Percentiles rank a stretch among this genome's conserved stretches.
phyloP scores from a whole-genome alignment of 345 rosid genomes.

The Clarkia xantiana region DNA sequence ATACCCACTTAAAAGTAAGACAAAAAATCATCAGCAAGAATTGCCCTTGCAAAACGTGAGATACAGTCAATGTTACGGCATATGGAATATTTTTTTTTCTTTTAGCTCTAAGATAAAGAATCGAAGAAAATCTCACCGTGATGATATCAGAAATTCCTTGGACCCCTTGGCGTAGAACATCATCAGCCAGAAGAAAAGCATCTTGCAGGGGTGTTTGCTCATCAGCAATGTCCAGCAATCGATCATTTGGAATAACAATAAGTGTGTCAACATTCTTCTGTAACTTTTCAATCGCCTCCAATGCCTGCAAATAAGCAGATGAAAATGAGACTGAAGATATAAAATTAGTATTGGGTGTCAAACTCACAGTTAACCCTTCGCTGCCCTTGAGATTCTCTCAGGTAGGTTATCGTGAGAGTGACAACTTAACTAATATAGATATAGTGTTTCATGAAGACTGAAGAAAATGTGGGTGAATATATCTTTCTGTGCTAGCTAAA shows the following conservation, averaged over 20 bases:
- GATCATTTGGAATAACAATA: constrained; percentile 93
- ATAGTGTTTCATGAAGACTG: no score
- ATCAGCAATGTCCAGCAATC: constrained; percentile 90
- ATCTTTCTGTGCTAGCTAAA: no score
- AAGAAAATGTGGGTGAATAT: no score
- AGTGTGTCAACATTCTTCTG: constrained; percentile 94
- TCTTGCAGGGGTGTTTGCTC: constrained; percentile 97
- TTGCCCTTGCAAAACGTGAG: no score
- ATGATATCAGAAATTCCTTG: constrained; percentile 98
- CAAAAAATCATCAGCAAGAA: no score
- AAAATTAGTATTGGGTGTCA: no score
- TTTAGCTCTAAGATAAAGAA: neutral
- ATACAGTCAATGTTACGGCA: neutral
- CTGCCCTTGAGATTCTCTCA: no score
- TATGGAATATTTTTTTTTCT: neutral
- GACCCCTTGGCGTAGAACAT: constrained; percentile 96
- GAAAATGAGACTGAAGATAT: neutral
- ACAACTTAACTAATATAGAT: no score
- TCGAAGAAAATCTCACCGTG: constrained; percentile 40
- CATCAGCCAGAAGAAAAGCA: constrained; percentile 97
- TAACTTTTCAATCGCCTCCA: constrained; percentile 88
- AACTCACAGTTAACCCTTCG: no score
- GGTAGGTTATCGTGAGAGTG: no score
- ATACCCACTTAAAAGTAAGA: no score
- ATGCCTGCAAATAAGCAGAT: constrained; percentile 43